Evolutionary conservation across 345 rosid species (phyloP).

Genomic region (Populus deltoides): DNA sequence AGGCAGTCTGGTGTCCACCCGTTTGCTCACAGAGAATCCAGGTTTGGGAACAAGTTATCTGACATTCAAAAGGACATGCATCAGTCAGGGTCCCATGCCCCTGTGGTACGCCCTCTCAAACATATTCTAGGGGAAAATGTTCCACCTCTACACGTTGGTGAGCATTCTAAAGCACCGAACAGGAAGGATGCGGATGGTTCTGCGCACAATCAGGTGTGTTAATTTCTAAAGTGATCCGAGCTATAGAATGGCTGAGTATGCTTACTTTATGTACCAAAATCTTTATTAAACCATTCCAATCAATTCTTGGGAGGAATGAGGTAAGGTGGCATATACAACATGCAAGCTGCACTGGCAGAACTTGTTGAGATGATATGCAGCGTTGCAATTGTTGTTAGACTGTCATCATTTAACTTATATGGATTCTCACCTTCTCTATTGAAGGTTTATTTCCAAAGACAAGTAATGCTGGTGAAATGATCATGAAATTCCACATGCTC

Average conservation of each 20-base stretch:
- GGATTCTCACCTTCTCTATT: not conserved
- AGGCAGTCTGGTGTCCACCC: constrained; percentile 30
- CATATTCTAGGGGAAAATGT: constrained; percentile 31
- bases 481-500: not conserved
- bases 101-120: constrained; percentile 34
- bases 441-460: not conserved
- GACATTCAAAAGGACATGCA: constrained; percentile 33
- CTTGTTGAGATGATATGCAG: not conserved
- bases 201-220: constrained; percentile 26
- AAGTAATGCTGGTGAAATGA: not conserved
- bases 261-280: not conserved
- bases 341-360: not conserved
- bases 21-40: constrained; percentile 34
- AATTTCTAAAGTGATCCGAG: not conserved
- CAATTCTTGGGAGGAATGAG: not conserved
- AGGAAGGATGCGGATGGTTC: constrained; percentile 25
- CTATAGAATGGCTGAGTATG: not conserved
- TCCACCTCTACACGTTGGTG: constrained; percentile 26
- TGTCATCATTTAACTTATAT: not conserved
- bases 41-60: constrained; percentile 43
- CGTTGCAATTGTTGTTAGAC: not conserved
- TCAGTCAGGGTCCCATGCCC: constrained; percentile 17
- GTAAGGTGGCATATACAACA: not conserved
- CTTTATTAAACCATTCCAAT: not conserved
- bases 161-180: constrained; percentile 24